These are phyloP conservation scores for Pseudogymnoascus destructans DNA, from an alignment of 2,329 filamentous ascomycete genomes.

Conservation along the genomic window DNA sequence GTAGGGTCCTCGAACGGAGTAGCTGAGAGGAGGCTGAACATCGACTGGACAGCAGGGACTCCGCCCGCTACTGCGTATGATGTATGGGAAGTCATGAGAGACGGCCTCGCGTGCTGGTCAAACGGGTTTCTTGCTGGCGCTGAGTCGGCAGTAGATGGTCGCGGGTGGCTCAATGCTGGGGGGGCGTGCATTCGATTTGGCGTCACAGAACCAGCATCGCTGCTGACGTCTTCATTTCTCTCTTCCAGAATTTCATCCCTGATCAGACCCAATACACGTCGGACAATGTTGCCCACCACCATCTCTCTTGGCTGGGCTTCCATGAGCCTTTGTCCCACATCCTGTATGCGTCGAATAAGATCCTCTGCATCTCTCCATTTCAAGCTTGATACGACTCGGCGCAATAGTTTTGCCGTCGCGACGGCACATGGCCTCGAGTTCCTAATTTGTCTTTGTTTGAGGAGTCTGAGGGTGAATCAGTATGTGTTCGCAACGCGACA, in stretches of 20 bases:
- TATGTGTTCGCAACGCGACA: constrained; percentile 12
- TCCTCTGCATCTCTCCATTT: constrained; percentile 65
- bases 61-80: constrained; percentile 46
- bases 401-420: constrained; percentile 78
- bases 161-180: constrained; percentile 6
- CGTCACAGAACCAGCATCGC: constrained; percentile 22
- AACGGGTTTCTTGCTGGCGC: not conserved
- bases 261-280: constrained; percentile 78
- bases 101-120: constrained; percentile 34
- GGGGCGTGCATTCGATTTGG: constrained; percentile 19
- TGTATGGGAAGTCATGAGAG: constrained; percentile 46
- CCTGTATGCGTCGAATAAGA: constrained; percentile 67
- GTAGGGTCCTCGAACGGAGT: constrained; percentile 41
- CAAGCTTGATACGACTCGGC: constrained; percentile 71
- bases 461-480: constrained; percentile 37
- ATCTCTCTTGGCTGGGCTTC: constrained; percentile 82
- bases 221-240: constrained; percentile 42
- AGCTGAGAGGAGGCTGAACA: constrained; percentile 79
- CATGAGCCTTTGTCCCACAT: constrained; percentile 63
- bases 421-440: constrained; percentile 81
- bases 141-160: not conserved
- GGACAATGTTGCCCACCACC: constrained; percentile 86
- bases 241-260: constrained; percentile 82
- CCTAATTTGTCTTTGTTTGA: constrained; percentile 82
- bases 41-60: constrained; percentile 47